Percentiles rank a stretch among this genome's conserved stretches.
phyloP scores from a whole-genome alignment of 2,329 filamentous ascomycete species.

The Trichoderma cornu-damae region DNA sequence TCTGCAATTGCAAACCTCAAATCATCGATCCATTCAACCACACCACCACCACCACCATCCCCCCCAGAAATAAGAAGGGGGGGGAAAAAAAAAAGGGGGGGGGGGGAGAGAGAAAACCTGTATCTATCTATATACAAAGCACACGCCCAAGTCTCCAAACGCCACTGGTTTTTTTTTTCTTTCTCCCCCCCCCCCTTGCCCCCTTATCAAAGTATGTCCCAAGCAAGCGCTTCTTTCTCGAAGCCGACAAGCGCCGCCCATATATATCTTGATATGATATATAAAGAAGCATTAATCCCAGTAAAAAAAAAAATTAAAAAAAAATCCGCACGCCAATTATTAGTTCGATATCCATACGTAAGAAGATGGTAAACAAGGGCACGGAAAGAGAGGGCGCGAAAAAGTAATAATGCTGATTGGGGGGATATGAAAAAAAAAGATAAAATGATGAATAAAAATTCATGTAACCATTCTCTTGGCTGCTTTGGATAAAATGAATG shows the following conservation, averaged over 20 bases:
- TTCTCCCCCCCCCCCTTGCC: too few species aligned
- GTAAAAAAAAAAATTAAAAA: too few species aligned
- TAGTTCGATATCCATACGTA: conserved; percentile 9
- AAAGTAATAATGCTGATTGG: background rate
- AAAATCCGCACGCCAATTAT: conserved; percentile 16
- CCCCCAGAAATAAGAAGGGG: too few species aligned
- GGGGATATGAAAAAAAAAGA: background rate
- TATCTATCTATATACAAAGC: background rate
- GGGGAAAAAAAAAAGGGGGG: background rate
- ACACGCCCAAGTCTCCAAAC: conserved; percentile 10
- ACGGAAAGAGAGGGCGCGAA: background rate
- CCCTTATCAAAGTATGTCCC: conserved; percentile 1
- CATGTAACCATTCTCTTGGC: conserved; percentile 9
- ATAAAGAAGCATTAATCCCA: conserved; percentile 16
- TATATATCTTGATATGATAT: conserved; percentile 13
- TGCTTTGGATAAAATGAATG: conserved; percentile 14
- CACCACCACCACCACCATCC: too few species aligned
- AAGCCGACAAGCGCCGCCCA: conserved; percentile 14
- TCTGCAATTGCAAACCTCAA: background rate
- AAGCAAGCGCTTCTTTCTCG: conserved; percentile 6
- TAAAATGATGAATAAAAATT: background rate
- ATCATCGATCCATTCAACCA: conserved; percentile 6
- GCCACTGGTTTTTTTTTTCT: conserved; percentile 10
- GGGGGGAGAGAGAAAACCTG: background rate
- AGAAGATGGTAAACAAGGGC: background rate